These are phyloP conservation scores for Gypsophila paniculata DNA, from an alignment of 179 eudicot species.

Conservation along the genomic window DNA sequence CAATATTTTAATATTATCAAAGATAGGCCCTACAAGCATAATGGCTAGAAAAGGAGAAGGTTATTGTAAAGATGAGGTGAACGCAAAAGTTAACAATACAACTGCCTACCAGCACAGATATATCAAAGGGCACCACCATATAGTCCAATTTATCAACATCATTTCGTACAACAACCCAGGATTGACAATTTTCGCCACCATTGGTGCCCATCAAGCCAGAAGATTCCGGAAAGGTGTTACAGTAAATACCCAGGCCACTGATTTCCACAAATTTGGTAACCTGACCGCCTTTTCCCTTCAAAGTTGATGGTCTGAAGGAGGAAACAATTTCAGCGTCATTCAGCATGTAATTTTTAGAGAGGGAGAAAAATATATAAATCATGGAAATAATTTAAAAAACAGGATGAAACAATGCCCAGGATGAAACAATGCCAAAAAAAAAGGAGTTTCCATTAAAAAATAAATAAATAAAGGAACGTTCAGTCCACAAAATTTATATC, in stretches of 20 bases:
- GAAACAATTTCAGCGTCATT: slow-evolving; percentile 9
- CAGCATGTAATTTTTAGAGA: not conserved
- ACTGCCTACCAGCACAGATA: slow-evolving; percentile 64
- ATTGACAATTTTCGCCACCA: slow-evolving; percentile 27
- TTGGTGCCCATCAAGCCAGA: slow-evolving; percentile 33
- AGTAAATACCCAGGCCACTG: slow-evolving; percentile 68
- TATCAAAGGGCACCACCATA: slow-evolving; percentile 68
- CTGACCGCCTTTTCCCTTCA: slow-evolving; percentile 61
- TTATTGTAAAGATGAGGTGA: not conserved
- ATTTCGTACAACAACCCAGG: slow-evolving; percentile 23
- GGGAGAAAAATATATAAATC: not conserved
- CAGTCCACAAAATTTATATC: not conserved
- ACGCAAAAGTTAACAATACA: not conserved
- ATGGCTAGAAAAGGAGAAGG: not conserved
- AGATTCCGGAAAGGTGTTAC: slow-evolving; percentile 42
- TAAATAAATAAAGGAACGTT: no score
- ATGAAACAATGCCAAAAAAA: not conserved
- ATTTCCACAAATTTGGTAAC: slow-evolving; percentile 78
- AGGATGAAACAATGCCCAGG: not conserved
- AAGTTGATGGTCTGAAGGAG: slow-evolving; percentile 37
- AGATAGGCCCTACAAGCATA: not conserved
- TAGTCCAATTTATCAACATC: slow-evolving; percentile 37
- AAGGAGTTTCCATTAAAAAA: not conserved
- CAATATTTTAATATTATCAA: not conserved
- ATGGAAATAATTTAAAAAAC: not conserved